These are phyloP conservation scores for Teratosphaeria nubilosa DNA, from an alignment of 2,329 filamentous ascomycete genomes.

Conservation along the genomic window DNA sequence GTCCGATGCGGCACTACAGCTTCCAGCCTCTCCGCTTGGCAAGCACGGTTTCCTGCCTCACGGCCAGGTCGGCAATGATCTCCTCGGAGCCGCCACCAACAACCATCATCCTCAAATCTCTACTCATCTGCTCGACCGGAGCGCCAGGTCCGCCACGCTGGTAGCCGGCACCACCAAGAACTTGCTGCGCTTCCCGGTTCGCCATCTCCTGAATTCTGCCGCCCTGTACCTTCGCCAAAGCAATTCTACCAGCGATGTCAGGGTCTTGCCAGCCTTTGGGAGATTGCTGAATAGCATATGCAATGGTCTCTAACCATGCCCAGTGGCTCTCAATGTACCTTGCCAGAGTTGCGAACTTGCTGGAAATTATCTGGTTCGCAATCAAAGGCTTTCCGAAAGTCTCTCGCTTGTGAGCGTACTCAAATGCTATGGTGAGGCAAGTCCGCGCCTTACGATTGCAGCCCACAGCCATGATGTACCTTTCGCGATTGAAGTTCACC, in stretches of 20 bases:
- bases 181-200: constrained; percentile 46
- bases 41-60: constrained; percentile 25
- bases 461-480: constrained; percentile 47
- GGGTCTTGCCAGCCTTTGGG: constrained; percentile 20
- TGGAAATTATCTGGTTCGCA: constrained; percentile 24
- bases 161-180: constrained; percentile 45
- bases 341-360: constrained; percentile 23
- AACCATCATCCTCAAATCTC: constrained; percentile 41
- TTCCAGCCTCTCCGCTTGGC: constrained; percentile 35
- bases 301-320: constrained; percentile 24
- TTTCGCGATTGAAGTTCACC: constrained; percentile 49
- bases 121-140: constrained; percentile 44
- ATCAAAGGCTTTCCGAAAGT: constrained; percentile 28
- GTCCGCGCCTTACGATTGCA: constrained; percentile 46
- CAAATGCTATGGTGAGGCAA: constrained; percentile 18
- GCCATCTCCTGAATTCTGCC: constrained; percentile 45
- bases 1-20: too few species aligned
- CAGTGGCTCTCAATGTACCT: constrained; percentile 23
- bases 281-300: constrained; percentile 21
- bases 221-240: constrained; percentile 43
- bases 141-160: constrained; percentile 42
- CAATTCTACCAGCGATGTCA: constrained; percentile 43
- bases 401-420: constrained; percentile 23
- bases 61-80: constrained; percentile 25
- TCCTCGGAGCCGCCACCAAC: constrained; percentile 27